These are phyloP conservation scores for Helichrysum umbraculigerum DNA, from an alignment of 129 eudicot species.

Conservation along the genomic window DNA sequence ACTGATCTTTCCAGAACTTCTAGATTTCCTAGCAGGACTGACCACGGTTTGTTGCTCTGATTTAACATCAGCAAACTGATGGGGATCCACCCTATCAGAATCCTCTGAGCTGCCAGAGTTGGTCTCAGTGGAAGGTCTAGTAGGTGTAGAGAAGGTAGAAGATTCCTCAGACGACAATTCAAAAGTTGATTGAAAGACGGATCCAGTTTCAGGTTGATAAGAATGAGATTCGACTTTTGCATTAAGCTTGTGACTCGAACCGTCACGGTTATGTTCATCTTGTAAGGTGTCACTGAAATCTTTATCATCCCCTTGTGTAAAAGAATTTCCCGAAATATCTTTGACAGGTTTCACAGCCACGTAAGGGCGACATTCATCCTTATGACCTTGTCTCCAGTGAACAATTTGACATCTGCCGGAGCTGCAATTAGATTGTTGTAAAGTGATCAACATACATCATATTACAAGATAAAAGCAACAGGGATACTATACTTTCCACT, in stretches of 20 bases:
- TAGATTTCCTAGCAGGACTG: conserved; percentile 19
- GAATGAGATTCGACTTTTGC: neutral
- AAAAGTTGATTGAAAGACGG: conserved; percentile 20
- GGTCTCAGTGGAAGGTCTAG: conserved; percentile 34
- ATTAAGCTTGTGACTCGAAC: neutral
- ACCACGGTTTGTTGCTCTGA: conserved; percentile 23
- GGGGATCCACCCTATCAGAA: conserved; percentile 16
- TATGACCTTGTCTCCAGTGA: conserved; percentile 99
- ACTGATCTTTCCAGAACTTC: conserved; percentile 28
- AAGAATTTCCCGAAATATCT: conserved; percentile 31
- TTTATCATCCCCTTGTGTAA: conserved; percentile 34
- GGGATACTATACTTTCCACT: neutral
- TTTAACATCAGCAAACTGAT: conserved; percentile 30
- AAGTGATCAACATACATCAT: neutral
- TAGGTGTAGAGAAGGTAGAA: conserved; percentile 33
- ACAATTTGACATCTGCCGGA: conserved; percentile 89
- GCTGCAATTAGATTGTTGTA: conserved; percentile 44
- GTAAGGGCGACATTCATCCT: conserved; percentile 70
- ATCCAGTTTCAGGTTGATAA: conserved; percentile 24
- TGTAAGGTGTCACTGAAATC: conserved; percentile 21
- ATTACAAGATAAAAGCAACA: conserved; percentile 3
- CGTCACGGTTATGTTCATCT: conserved; percentile 21
- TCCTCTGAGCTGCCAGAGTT: conserved; percentile 26
- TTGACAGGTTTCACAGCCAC: conserved; percentile 23
- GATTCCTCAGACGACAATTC: conserved; percentile 30